Evolutionary conservation across 106 monocot genomes (phyloP), one percentile per base, ranked within the genome.

Genomic region (Narthecium ossifragum): DNA sequence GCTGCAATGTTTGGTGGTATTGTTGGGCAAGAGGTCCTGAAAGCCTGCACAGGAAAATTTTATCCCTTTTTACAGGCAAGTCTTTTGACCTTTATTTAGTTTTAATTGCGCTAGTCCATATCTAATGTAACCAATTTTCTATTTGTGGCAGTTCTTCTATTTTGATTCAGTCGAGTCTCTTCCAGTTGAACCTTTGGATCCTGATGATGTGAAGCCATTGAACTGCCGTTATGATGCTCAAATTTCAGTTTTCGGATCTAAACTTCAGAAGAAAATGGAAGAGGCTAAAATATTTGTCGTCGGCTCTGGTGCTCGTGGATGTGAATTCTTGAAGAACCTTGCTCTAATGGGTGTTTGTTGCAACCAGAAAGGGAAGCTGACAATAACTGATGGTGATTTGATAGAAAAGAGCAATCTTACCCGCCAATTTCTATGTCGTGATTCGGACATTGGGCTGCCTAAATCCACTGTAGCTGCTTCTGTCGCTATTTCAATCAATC

Each of bases 331-430:
- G 50, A 96, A 96, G 63, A 96, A 96, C 41, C 68, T 96, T 8
- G 96, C 96, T 3, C 29, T 96, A 33, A 96, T 90, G 96, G 96
- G 96, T 47, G 80, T 96, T 34, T 79, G 71, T 21, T 96, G 90
- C 63, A 73, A 70, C 59, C 66, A 30, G n/a, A 67, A 80, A 22
- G 96, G 96, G 21, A 90, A 86, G 61, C 60, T 90, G 29, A 90
- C 85, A 10, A 66, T 96, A 45, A 96, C 90, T 23, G 90, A 96
- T 71, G 96, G 90, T 78, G 90, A 96, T 84, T 83, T 96, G 26
- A 96, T 96, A 51, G 96, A 96, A 63, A 96, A 81, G 68, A 96
- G 96, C 63, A 96, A 96, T 62, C 89, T 96, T 29, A 96, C 83
- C 48, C 83, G 90, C 5, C 96, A 96, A 55, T 90, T 96, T 63